Conservation (phyloP, 2,329 filamentous ascomycete species). For the Chrysosporium queenslandicum region DNA sequence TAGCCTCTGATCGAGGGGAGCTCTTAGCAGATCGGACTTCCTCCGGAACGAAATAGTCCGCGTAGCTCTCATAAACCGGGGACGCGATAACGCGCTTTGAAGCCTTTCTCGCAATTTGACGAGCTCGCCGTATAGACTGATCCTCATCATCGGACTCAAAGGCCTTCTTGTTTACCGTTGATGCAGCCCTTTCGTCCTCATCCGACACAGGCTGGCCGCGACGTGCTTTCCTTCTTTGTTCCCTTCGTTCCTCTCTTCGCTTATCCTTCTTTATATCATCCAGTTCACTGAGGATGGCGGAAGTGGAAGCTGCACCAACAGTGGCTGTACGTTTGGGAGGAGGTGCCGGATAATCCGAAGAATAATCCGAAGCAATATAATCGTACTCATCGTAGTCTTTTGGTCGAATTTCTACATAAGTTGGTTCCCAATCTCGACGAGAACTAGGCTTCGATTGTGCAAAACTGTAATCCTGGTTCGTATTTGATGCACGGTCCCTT, state of each 20-base stretch:
- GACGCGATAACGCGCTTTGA: conserved; percentile 25
- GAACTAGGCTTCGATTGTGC: not conserved
- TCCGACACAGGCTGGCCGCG: not conserved
- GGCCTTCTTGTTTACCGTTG: not conserved
- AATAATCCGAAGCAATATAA: not conserved
- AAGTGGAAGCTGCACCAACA: conserved; percentile 33
- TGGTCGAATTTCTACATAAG: conserved; percentile 8
- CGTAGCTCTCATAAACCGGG: conserved; percentile 35
- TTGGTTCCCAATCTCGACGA: conserved; percentile 1
- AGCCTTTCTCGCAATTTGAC: conserved; percentile 23
- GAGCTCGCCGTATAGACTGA: not conserved
- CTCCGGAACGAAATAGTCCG: conserved; percentile 34
- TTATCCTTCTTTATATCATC: conserved; percentile 24
- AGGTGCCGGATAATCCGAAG: too few species aligned
- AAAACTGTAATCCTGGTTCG: not conserved
- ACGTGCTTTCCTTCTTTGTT: not conserved
- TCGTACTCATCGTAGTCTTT: not conserved
- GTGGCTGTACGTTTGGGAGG: conserved; percentile 39
- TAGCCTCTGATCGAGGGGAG: conserved; percentile 10
- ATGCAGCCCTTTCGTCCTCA: not conserved
- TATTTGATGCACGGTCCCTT: conserved; percentile 10
- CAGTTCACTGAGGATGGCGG: conserved; percentile 21
- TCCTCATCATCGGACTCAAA: not conserved
- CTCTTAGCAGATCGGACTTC: conserved; percentile 34
- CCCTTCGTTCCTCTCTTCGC: conserved; percentile 26